phyloP scores from a whole-genome alignment of 1,139 yeast genomes.

The Saccharomyces hybrid region DNA sequence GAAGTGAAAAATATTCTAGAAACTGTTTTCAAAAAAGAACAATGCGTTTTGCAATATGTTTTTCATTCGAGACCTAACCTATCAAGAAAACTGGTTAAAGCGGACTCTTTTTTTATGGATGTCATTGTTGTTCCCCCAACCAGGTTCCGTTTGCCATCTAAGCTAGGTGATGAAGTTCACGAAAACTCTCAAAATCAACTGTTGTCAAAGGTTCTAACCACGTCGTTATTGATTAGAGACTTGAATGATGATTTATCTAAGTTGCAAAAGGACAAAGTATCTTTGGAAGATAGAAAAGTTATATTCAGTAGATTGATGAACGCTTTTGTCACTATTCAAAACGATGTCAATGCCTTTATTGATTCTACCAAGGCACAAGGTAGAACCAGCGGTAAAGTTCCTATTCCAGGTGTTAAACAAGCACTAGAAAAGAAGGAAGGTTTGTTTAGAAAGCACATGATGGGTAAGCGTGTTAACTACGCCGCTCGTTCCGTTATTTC shows the following conservation, averaged over 20 bases:
- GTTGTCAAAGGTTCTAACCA: constrained; percentile 68
- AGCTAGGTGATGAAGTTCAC: constrained; percentile 92
- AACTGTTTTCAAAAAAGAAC: constrained; percentile 69
- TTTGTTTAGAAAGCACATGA: constrained; percentile 96
- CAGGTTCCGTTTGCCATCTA: constrained; percentile 92
- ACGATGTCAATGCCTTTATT: constrained; percentile 88
- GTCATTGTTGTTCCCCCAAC: constrained; percentile 93
- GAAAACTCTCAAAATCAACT: constrained; percentile 91
- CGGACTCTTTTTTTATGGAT: constrained; percentile 86
- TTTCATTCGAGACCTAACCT: constrained; percentile 73
- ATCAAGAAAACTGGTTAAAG: constrained; percentile 43
- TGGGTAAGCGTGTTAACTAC: constrained; percentile 99
- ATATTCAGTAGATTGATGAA: constrained; percentile 89
- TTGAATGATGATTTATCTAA: constrained; percentile 70
- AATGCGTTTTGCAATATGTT: constrained; percentile 47
- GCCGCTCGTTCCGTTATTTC: constrained; percentile 99
- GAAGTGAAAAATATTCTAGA: constrained; percentile 77
- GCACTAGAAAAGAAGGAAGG: constrained; percentile 98
- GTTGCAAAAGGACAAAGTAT: constrained; percentile 54
- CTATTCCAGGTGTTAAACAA: constrained; percentile 94
- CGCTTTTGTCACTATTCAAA: constrained; percentile 88
- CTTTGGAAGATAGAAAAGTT: constrained; percentile 63
- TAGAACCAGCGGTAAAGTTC: constrained; percentile 53
- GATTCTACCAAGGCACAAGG: constrained; percentile 87
- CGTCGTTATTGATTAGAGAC: constrained; percentile 78